These are phyloP conservation scores for Kwoniella europaea DNA, from an alignment of 768 basidiomycete genomes.

Conservation along the genomic window DNA sequence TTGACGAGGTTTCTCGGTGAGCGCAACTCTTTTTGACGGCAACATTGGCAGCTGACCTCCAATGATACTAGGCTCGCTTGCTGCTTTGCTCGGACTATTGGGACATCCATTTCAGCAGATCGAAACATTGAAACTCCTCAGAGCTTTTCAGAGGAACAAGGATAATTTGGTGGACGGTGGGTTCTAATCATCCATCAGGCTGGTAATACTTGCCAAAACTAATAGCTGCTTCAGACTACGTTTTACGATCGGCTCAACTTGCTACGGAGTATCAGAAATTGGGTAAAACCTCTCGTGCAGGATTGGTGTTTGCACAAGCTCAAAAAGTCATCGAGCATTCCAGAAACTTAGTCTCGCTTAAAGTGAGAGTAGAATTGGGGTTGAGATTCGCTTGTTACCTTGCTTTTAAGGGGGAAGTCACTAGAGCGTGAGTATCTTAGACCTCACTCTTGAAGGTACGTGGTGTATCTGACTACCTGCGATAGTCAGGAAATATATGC, in stretches of 20 bases:
- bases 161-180: slow-evolving; percentile 63
- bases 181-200: slow-evolving; percentile 5
- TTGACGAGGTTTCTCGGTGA: slow-evolving; percentile 41
- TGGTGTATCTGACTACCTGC: neutral
- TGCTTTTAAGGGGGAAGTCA: slow-evolving; percentile 24
- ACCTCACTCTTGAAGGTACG: neutral
- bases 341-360: slow-evolving; percentile 20
- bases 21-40: neutral
- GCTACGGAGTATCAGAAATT: slow-evolving; percentile 79
- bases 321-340: slow-evolving; percentile 12
- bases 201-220: slow-evolving; percentile 1
- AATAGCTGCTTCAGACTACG: slow-evolving; percentile 64
- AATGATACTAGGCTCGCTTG: slow-evolving; percentile 42
- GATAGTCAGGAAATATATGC: slow-evolving; percentile 44
- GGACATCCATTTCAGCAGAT: slow-evolving; percentile 71
- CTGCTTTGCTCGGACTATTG: slow-evolving; percentile 70
- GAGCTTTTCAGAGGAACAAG: slow-evolving; percentile 67
- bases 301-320: slow-evolving; percentile 64
- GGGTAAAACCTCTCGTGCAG: slow-evolving; percentile 74
- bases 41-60: neutral
- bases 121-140: slow-evolving; percentile 69
- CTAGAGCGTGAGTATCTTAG: slow-evolving; percentile 63
- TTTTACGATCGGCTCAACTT: slow-evolving; percentile 70
- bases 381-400: slow-evolving; percentile 62
- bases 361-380: slow-evolving; percentile 64